These are phyloP conservation scores for Geotrichum carabidarum DNA, from an alignment of 1,139 yeast genomes.

Conservation along the genomic window DNA sequence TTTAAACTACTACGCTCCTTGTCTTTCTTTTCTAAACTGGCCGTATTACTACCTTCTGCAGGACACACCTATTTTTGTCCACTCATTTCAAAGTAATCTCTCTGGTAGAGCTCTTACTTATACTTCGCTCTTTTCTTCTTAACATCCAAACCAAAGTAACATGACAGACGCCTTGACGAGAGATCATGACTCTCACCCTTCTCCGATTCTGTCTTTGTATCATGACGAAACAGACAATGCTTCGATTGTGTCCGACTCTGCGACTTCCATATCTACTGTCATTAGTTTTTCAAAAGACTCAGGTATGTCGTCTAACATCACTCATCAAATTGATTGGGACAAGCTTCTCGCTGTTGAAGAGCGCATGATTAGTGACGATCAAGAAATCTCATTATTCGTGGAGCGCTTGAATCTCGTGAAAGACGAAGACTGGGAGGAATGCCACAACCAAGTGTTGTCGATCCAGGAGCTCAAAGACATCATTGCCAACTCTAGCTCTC, in stretches of 20 bases:
- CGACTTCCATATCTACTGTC: constrained; percentile 3
- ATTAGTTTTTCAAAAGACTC: background rate
- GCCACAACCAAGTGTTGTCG: constrained; percentile 7
- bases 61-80: background rate
- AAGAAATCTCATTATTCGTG: constrained; percentile 14
- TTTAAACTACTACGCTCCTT: background rate
- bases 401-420: constrained; percentile 14
- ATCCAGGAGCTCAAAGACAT: constrained; percentile 9
- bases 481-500: constrained; percentile 9
- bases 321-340: constrained; percentile 16
- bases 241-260: constrained; percentile 12
- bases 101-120: constrained; percentile 17
- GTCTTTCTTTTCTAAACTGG: background rate
- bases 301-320: background rate
- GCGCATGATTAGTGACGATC: constrained; percentile 14
- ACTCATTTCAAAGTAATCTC: constrained; percentile 3
- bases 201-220: constrained; percentile 10
- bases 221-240: constrained; percentile 15
- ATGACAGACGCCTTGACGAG: constrained; percentile 1
- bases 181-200: background rate
- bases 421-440: constrained; percentile 18
- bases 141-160: background rate
- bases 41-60: background rate
- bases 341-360: constrained; percentile 12
- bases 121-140: background rate